Percentiles rank a stretch among this genome's conserved stretches.
phyloP scores from a whole-genome alignment of 257 asterid species.

The Primulina tabacum region DNA sequence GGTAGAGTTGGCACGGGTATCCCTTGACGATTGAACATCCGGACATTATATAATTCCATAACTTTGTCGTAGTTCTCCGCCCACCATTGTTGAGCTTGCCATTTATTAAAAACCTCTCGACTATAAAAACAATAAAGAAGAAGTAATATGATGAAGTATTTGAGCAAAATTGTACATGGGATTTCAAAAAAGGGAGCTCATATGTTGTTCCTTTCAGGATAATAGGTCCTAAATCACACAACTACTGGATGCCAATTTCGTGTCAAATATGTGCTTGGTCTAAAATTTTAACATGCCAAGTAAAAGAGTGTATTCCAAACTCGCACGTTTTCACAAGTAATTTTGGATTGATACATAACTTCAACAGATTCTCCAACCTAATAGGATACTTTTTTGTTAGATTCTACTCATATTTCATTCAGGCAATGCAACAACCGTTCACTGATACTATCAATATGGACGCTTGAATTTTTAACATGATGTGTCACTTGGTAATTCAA shows the following conservation, averaged over 20 bases:
- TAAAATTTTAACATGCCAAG: slow-evolving; percentile 8
- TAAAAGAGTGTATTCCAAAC: background rate
- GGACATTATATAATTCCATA: slow-evolving; percentile 87
- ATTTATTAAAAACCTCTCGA: slow-evolving; percentile 84
- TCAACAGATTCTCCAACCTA: too few species aligned
- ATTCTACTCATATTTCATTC: too few species aligned
- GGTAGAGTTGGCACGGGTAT: slow-evolving; percentile 64
- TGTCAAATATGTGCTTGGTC: slow-evolving; percentile 12
- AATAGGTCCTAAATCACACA: slow-evolving; percentile 13
- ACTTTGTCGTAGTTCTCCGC: slow-evolving; percentile 80
- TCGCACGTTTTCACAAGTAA: too few species aligned
- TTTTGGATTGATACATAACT: too few species aligned
- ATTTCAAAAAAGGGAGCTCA: background rate
- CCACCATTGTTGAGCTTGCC: slow-evolving; percentile 98
- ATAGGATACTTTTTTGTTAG: too few species aligned
- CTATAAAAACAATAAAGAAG: slow-evolving; percentile 39
- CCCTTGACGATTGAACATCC: slow-evolving; percentile 52
- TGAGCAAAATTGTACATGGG: background rate
- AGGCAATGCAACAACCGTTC: too few species aligned
- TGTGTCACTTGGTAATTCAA: too few species aligned
- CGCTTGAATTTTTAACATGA: too few species aligned
- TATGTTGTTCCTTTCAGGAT: slow-evolving; percentile 9
- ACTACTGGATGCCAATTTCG: slow-evolving; percentile 13
- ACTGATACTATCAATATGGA: too few species aligned
- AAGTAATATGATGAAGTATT: slow-evolving; percentile 24